phyloP scores from a whole-genome alignment of 495 filamentous ascomycete species.

The Elaphomyces granulatus region DNA sequence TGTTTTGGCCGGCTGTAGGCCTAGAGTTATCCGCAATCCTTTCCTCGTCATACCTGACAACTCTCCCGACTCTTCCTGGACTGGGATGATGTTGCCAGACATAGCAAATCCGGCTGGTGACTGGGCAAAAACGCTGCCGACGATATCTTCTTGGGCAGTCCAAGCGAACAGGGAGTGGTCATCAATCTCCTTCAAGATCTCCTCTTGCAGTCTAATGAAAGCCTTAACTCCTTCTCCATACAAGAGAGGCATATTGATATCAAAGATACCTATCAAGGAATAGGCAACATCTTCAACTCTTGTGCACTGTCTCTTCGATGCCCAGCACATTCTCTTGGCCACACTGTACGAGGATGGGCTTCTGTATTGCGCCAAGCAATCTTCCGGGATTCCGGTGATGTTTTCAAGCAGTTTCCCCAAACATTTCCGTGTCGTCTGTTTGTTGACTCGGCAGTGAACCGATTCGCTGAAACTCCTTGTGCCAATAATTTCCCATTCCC shows the following conservation, averaged over 20 bases:
- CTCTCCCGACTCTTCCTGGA: constrained; percentile 76
- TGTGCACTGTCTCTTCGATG: constrained; percentile 15
- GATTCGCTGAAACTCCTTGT: no score
- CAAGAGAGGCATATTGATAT: constrained; percentile 29
- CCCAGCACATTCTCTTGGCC: constrained; percentile 28
- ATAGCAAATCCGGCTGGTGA: constrained; percentile 6
- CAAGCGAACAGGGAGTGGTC: constrained; percentile 9
- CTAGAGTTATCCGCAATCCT: neutral
- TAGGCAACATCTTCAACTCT: constrained; percentile 28
- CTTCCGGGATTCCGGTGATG: constrained; percentile 14
- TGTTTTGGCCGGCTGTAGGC: no score
- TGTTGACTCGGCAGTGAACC: no score
- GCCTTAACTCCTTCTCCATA: constrained; percentile 29
- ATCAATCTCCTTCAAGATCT: constrained; percentile 12
- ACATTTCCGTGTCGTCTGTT: no score
- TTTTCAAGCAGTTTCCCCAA: constrained; percentile 12
- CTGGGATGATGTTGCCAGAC: constrained; percentile 5
- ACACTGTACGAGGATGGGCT: constrained; percentile 4
- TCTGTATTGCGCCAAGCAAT: neutral
- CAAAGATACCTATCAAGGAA: constrained; percentile 29
- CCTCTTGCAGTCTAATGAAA: constrained; percentile 22
- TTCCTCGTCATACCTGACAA: no score
- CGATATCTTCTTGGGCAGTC: constrained; percentile 1
- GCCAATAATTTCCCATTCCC: no score
- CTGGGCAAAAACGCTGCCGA: constrained; percentile 7